A percentile compares a stretch with the other conserved stretches of the same genome.
These are phyloP conservation scores for Daedaleopsis sinensis DNA, from an alignment of 768 basidiomycete species.

Conservation along the genomic window DNA sequence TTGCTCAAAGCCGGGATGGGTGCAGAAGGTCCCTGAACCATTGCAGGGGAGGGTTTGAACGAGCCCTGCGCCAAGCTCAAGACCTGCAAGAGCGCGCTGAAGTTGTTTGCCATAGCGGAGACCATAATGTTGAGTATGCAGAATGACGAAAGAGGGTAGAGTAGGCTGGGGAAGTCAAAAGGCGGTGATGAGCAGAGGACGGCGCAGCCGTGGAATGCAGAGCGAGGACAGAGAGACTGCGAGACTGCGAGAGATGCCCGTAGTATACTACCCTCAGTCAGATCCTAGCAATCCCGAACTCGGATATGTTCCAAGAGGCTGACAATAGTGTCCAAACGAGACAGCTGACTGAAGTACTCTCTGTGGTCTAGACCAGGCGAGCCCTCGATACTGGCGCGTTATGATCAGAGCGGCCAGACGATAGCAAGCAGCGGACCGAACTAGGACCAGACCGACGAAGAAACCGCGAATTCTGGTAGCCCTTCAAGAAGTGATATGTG, in stretches of 20 bases:
- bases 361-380: no score
- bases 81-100: not conserved
- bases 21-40: not conserved
- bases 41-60: not conserved
- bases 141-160: not conserved
- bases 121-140: not conserved
- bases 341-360: no score
- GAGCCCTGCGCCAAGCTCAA: not conserved
- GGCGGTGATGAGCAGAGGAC: not conserved
- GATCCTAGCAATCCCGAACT: no score
- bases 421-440: no score
- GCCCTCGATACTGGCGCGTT: no score
- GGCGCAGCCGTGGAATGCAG: not conserved
- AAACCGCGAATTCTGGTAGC: no score
- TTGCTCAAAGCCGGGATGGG: not conserved
- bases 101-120: not conserved
- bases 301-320: no score
- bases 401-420: no score
- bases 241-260: not conserved
- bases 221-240: not conserved
- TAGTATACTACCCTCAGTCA: not conserved
- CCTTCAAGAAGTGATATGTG: no score
- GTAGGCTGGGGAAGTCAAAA: not conserved
- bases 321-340: no score
- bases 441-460: no score